These are phyloP conservation scores for Yamadazyma paraphyllophila DNA, from an alignment of 805 yeast species.

Conservation along the genomic window DNA sequence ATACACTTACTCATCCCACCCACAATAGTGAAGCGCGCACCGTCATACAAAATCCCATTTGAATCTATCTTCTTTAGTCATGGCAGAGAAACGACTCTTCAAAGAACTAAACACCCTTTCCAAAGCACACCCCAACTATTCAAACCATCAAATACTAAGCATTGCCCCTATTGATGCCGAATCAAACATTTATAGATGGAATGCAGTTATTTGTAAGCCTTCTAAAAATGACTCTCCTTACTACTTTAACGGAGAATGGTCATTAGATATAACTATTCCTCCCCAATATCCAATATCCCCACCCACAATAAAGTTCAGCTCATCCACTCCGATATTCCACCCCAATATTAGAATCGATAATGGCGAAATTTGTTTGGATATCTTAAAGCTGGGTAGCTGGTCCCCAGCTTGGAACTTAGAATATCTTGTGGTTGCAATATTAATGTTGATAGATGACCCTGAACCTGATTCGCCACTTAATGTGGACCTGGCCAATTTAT, in stretches of 20 bases:
- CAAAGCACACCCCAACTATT: conserved; percentile 23
- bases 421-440: conserved; percentile 54
- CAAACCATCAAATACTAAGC: conserved; percentile 37
- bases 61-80: conserved; percentile 9
- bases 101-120: conserved; percentile 36
- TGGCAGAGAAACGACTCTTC: conserved; percentile 42
- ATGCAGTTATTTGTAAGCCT: conserved; percentile 51
- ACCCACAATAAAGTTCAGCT: conserved; percentile 50
- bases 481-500: conserved; percentile 63
- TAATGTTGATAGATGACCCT: conserved; percentile 58
- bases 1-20: too few species aligned
- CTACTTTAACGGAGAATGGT: conserved; percentile 51
- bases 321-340: conserved; percentile 37
- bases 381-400: conserved; percentile 58
- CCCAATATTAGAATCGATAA: conserved; percentile 42
- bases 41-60: neutral
- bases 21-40: too few species aligned
- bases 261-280: conserved; percentile 45
- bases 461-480: conserved; percentile 73
- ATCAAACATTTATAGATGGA: conserved; percentile 51
- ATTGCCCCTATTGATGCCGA: conserved; percentile 43
- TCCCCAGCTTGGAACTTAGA: conserved; percentile 72
- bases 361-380: conserved; percentile 73
- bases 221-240: conserved; percentile 44
- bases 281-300: conserved; percentile 56